A percentile compares a stretch with the other conserved stretches of the same genome.
These are phyloP conservation scores for Zasmidium angulare DNA, from an alignment of 2,329 filamentous ascomycete genomes.

Conservation along the genomic window DNA sequence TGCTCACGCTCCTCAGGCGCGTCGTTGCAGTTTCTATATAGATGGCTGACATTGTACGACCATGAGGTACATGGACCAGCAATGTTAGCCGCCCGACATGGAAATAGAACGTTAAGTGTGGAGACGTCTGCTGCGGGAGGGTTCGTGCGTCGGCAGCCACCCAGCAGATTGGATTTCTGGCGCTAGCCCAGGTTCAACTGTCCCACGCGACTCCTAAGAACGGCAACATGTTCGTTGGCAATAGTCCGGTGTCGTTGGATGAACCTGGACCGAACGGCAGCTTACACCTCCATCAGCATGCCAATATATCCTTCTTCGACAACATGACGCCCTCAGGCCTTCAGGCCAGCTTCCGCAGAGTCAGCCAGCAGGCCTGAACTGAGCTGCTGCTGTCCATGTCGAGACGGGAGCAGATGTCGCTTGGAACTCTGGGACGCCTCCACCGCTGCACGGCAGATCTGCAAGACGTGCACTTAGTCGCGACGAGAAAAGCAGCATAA, in stretches of 20 bases:
- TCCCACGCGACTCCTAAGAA: conserved; percentile 5
- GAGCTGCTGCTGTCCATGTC: not conserved
- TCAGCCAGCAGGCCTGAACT: not conserved
- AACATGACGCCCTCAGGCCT: not conserved
- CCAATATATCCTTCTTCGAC: not conserved
- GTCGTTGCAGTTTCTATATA: conserved; percentile 27
- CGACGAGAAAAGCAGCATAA: conserved; percentile 10
- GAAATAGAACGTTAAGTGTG: conserved; percentile 21
- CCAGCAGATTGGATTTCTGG: not conserved
- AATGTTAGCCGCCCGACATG: conserved; percentile 19
- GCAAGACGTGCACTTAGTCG: not conserved
- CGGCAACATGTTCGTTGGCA: not conserved
- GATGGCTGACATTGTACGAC: conserved; percentile 28
- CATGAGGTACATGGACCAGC: conserved; percentile 13
- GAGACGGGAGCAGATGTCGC: not conserved
- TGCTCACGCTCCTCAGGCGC: conserved; percentile 8
- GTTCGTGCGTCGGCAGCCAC: not conserved
- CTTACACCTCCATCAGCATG: not conserved
- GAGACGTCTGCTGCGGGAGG: not conserved
- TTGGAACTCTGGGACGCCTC: not conserved
- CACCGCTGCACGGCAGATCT: conserved; percentile 1
- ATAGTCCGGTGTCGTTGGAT: not conserved
- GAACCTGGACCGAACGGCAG: not conserved
- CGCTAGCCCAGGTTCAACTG: not conserved
- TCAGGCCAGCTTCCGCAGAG: not conserved